These are phyloP conservation scores for Alternaria brassicae DNA, from an alignment of 2,329 filamentous ascomycete genomes.

Conservation along the genomic window DNA sequence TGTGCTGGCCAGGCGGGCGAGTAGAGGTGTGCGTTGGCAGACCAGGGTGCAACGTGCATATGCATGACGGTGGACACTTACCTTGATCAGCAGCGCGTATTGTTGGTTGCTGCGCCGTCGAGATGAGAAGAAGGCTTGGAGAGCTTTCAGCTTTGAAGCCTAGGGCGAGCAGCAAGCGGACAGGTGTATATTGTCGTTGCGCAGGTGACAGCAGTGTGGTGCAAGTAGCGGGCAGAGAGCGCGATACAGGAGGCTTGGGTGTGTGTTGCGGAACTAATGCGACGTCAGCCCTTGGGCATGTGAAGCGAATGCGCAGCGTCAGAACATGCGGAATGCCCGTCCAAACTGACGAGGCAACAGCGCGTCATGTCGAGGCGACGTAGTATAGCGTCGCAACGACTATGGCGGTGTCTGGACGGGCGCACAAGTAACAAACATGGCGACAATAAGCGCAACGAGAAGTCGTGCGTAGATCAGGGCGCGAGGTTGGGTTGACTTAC, in stretches of 20 bases:
- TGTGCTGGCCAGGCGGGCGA: slow-evolving; percentile 50
- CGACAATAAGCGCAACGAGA: background rate
- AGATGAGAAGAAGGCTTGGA: slow-evolving; percentile 27
- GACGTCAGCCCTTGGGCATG: slow-evolving; percentile 32
- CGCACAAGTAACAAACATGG: background rate
- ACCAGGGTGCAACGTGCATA: slow-evolving; percentile 35
- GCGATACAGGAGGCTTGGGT: slow-evolving; percentile 31
- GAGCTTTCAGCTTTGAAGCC: slow-evolving; percentile 29
- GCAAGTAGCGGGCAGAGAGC: slow-evolving; percentile 28
- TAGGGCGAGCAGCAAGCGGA: slow-evolving; percentile 27
- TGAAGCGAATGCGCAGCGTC: slow-evolving; percentile 19
- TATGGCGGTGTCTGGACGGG: background rate
- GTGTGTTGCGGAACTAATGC: slow-evolving; percentile 30
- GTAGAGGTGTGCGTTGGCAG: slow-evolving; percentile 53
- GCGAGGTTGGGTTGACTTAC: slow-evolving; percentile 40
- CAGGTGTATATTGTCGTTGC: slow-evolving; percentile 34
- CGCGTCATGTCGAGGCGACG: background rate
- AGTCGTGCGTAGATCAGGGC: slow-evolving; percentile 8
- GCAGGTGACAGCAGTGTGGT: slow-evolving; percentile 33
- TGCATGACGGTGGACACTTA: slow-evolving; percentile 52
- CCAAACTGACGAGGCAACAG: background rate
- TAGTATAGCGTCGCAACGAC: background rate
- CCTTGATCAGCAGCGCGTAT: slow-evolving; percentile 43
- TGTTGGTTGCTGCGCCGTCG: slow-evolving; percentile 33
- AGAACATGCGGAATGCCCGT: background rate